Evolutionary conservation across 768 basidiomycete genomes (phyloP).

Genomic region (Postia placenta): DNA sequence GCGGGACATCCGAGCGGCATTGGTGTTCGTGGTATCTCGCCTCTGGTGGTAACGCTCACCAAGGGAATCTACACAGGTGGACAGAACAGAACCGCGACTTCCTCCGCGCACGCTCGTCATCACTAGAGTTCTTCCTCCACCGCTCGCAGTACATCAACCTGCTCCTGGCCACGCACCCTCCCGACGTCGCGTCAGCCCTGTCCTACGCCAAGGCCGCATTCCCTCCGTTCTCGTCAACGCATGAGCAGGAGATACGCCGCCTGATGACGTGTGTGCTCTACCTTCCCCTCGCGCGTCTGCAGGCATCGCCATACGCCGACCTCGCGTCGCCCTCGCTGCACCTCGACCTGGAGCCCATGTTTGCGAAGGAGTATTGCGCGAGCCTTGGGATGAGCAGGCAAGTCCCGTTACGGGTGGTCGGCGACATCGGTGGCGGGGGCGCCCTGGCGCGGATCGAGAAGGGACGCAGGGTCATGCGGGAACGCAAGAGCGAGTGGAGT

Average conservation of each 20-base stretch:
- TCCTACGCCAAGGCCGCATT: conserved; percentile 69
- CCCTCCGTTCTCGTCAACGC: conserved; percentile 53
- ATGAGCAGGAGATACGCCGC: conserved; percentile 59
- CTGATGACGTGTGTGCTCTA: conserved; percentile 67
- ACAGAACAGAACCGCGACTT: conserved; percentile 58
- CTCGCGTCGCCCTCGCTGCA: conserved; percentile 68
- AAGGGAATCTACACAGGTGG: conserved; percentile 55
- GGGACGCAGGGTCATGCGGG: conserved; percentile 88
- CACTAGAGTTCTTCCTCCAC: conserved; percentile 86
- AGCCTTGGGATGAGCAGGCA: conserved; percentile 85
- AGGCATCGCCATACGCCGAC: conserved; percentile 69
- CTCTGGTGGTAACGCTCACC: not conserved
- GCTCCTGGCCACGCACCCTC: conserved; percentile 56
- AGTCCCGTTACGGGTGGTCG: conserved; percentile 81
- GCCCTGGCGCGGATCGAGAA: conserved; percentile 92
- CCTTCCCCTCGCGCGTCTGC: conserved; percentile 61
- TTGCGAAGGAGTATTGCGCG: conserved; percentile 86
- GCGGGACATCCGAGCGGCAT: conserved; percentile 67
- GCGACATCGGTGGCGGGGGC: conserved; percentile 89
- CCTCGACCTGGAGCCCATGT: conserved; percentile 72
- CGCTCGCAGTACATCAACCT: conserved; percentile 86
- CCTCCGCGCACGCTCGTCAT: conserved; percentile 62
- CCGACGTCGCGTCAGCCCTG: conserved; percentile 54
- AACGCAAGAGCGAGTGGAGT: conserved; percentile 90
- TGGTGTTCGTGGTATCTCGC: conserved; percentile 51